Conservation (phyloP, 2,329 filamentous ascomycete species). For the Diaporthe amygdali region DNA sequence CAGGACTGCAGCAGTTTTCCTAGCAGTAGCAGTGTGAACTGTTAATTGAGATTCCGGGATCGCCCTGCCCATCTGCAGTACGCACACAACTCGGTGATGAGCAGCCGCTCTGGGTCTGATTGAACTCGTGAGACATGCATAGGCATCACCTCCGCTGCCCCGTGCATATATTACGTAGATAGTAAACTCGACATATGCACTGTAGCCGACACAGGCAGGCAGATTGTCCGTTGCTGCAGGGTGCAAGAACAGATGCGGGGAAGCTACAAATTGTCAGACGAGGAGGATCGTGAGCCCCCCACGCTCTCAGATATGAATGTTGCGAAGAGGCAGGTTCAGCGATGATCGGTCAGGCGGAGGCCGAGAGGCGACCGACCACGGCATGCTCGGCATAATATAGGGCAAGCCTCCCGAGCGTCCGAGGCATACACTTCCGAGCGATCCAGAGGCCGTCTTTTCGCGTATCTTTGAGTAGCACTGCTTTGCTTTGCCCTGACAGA, state of each 20-base stretch:
- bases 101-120: constrained; percentile 5
- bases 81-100: not conserved
- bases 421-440: not conserved
- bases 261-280: not conserved
- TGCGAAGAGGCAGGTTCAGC: not conserved
- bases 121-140: constrained; percentile 8
- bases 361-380: not conserved
- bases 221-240: not conserved
- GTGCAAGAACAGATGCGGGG: constrained; percentile 11
- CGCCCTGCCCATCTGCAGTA: not conserved
- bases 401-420: not conserved
- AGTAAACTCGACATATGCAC: not conserved
- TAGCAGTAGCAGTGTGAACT: not conserved
- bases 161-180: not conserved
- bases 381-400: constrained; percentile 12
- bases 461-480: not conserved
- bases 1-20: not conserved
- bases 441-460: not conserved
- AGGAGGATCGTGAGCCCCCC: constrained; percentile 6
- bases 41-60: not conserved
- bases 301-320: not conserved
- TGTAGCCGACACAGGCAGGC: not conserved
- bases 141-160: not conserved
- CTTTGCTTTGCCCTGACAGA: constrained; percentile 10
- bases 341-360: constrained; percentile 7